These are phyloP conservation scores for Acanthamoeba royreba DNA, from an alignment of 208 protist species.

Conservation along the genomic window DNA sequence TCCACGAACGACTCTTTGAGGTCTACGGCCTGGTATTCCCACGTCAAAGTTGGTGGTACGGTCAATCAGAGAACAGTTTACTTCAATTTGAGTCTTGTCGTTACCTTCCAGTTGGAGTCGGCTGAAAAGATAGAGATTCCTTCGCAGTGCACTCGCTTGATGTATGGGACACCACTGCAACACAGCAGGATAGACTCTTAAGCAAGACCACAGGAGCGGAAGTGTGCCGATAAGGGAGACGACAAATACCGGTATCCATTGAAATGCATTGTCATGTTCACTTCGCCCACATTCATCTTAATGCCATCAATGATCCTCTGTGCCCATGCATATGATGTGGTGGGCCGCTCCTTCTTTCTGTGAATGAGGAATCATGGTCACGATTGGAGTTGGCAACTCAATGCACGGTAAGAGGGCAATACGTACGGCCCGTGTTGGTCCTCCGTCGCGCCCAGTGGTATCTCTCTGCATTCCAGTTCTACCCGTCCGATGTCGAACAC, in stretches of 20 bases:
- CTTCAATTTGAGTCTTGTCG: background rate
- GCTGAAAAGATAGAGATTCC: background rate
- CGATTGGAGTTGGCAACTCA: background rate
- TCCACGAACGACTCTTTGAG: conserved; percentile 34
- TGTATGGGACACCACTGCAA: background rate
- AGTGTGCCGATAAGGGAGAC: background rate
- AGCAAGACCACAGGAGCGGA: background rate
- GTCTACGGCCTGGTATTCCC: background rate
- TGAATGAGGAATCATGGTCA: background rate
- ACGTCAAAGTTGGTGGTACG: background rate
- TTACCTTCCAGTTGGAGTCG: conserved; percentile 19
- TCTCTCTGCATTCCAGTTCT: background rate
- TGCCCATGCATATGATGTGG: background rate
- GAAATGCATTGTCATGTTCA: conserved; percentile 18
- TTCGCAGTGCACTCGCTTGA: background rate
- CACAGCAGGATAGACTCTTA: background rate
- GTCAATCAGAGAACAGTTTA: background rate
- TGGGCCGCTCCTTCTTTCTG: background rate
- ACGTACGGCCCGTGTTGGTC: background rate
- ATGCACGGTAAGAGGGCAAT: background rate
- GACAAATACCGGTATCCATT: background rate
- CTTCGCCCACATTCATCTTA: conserved; percentile 35
- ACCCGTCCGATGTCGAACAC: background rate
- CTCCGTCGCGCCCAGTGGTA: background rate
- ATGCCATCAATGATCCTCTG: conserved; percentile 5